Conservation (phyloP, 2,329 filamentous ascomycete genomes). For the Beauveria brongniartii region DNA sequence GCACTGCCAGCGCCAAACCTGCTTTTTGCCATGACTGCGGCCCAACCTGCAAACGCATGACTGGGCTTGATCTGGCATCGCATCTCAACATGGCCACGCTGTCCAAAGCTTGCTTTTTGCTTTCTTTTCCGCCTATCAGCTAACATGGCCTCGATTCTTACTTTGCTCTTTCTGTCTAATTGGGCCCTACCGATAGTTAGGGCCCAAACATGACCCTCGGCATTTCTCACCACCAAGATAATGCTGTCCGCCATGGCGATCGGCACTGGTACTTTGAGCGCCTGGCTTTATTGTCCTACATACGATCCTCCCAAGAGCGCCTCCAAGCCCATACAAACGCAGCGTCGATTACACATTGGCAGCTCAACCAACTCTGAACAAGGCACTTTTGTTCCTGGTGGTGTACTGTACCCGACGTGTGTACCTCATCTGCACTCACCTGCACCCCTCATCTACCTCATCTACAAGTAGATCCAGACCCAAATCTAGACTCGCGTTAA, state of each 20-base stretch:
- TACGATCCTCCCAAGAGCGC: no score
- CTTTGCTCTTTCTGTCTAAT: neutral
- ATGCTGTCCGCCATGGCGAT: neutral
- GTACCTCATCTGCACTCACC: no score
- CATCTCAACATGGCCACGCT: neutral
- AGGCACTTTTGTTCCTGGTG: no score
- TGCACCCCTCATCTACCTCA: no score
- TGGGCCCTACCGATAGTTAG: neutral
- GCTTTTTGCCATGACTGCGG: neutral
- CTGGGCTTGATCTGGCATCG: neutral
- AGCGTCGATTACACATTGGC: no score
- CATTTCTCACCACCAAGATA: neutral
- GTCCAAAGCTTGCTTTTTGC: neutral
- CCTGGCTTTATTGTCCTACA: neutral
- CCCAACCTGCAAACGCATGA: neutral
- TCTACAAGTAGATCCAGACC: no score
- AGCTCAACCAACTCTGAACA: no score
- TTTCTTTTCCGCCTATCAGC: neutral
- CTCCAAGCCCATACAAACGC: no score
- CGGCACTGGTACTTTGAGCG: neutral
- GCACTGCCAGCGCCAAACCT: neutral
- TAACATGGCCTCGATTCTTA: neutral
- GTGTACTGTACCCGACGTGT: no score
- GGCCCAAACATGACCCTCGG: neutral
- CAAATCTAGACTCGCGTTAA: neutral